phyloP scores from a whole-genome alignment of 805 yeast genomes.

The Suhomyces sp. region DNA sequence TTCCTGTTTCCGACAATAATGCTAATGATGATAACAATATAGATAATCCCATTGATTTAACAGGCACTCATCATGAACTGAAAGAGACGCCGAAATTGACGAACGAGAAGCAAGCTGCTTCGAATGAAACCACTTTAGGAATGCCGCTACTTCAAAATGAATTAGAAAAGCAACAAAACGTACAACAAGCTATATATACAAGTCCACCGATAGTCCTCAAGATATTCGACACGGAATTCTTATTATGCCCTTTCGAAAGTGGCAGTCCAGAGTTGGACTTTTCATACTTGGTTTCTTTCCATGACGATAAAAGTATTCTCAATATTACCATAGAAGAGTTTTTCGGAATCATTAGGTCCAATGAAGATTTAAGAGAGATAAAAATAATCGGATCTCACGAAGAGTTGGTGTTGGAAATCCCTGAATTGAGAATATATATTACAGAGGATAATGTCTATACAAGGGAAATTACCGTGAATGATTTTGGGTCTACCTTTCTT shows the following conservation, averaged over 20 bases:
- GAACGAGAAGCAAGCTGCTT: too few species aligned
- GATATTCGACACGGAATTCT: conserved; percentile 25
- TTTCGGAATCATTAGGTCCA: conserved; percentile 24
- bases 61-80: too few species aligned
- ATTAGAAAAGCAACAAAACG: too few species aligned
- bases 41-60: too few species aligned
- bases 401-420: conserved; percentile 27
- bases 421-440: conserved; percentile 29
- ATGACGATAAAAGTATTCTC: conserved; percentile 16
- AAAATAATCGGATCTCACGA: conserved; percentile 23
- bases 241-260: conserved; percentile 23
- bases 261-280: conserved; percentile 6
- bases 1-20: too few species aligned
- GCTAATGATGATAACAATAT: too few species aligned
- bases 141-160: too few species aligned
- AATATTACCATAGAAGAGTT: conserved; percentile 23
- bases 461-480: conserved; percentile 23
- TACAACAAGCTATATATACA: too few species aligned
- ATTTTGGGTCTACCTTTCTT: conserved; percentile 24
- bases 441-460: conserved; percentile 33
- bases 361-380: conserved; percentile 27
- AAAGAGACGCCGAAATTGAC: too few species aligned
- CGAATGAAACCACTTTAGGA: too few species aligned
- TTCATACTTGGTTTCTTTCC: conserved; percentile 26
- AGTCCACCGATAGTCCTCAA: conserved; percentile 28